Base-by-base conservation (phyloP, 1,284 basidiomycete species). In the Austroboletus novae-zelandiae region DNA sequence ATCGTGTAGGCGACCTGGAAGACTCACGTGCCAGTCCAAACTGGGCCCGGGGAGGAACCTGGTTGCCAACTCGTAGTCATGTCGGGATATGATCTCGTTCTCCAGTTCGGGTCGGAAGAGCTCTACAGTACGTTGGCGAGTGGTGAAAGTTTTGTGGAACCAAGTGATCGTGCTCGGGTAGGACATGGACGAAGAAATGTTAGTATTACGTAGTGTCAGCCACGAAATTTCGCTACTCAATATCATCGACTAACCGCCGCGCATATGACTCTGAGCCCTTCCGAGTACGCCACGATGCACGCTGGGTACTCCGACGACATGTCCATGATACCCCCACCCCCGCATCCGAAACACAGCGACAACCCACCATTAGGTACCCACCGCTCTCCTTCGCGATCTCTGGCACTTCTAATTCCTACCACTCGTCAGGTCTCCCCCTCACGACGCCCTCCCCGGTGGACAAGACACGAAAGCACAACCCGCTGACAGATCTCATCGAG, bases 401-500 rank as follows among this genome's bases (percentile, higher is more conserved):
- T 23, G 20, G 20, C 34, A 45, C 32, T 40, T 53, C 56, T 61
- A 50, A 57, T 40, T 35, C 29, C 44, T 34, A 41, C 20, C 5
- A 23, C 20, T 23, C 48, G 50, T 43, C 53, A 68, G 68, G 59
- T 41, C 58, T 66, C 53, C 48, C 56, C 48, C 39, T 65, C 65
- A 40, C 45, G 40, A 68, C 70, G 35, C 72, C 58, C 23, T 54
- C 61, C 31, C 48, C 65, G 25, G 32, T 40, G 31, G 68, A 70
- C 36, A 83, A 75, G 59, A 60, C 76, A 20, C 86, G 79, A 71
- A 86, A 83, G 60, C 62, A 76, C 7, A 98, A 96, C 66, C 94
- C 94, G 25, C 78, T 99, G 53, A 80, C 82, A 13, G 96, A 99
- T 72, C 84, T 99, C 55, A 88, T 98, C 57, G 91, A 96, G 62